A percentile compares a stretch with the other conserved stretches of the same genome.
Evolutionary conservation across 768 basidiomycete genomes (phyloP).

Genomic region (Chalciporus sphaerocephalus): DNA sequence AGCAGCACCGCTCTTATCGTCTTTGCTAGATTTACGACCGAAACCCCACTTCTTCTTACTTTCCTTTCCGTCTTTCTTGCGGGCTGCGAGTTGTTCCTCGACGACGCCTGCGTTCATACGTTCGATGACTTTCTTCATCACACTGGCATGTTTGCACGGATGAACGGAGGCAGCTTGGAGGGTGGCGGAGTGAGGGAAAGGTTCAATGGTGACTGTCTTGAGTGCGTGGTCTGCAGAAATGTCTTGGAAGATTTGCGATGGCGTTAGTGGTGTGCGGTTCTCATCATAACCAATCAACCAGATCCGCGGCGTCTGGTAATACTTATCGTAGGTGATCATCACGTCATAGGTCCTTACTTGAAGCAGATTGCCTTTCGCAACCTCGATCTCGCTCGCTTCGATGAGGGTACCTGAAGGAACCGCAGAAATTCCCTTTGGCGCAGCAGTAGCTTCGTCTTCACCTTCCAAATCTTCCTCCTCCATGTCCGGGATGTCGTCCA

Average conservation of each 20-base stretch:
- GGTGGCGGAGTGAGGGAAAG: conserved; percentile 88
- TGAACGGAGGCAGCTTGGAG: conserved; percentile 91
- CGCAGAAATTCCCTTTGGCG: conserved; percentile 40
- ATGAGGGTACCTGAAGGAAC: conserved; percentile 33
- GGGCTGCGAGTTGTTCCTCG: conserved; percentile 73
- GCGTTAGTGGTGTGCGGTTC: conserved; percentile 86
- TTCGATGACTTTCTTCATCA: conserved; percentile 99
- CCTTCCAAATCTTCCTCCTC: conserved; percentile 89
- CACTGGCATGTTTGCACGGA: conserved; percentile 96
- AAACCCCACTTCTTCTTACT: conserved; percentile 83
- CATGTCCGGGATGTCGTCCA: conserved; percentile 99
- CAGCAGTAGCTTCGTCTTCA: conserved; percentile 81
- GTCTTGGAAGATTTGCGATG: conserved; percentile 93
- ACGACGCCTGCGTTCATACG: conserved; percentile 90
- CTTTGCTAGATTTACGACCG: conserved; percentile 62
- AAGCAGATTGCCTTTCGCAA: conserved; percentile 76
- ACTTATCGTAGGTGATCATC: conserved; percentile 99
- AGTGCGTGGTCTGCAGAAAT: conserved; percentile 95
- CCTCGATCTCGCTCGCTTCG: conserved; percentile 55
- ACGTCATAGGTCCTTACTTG: conserved; percentile 99
- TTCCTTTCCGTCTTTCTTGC: conserved; percentile 46
- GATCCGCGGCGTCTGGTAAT: conserved; percentile 96
- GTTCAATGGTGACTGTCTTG: conserved; percentile 98
- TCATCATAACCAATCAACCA: conserved; percentile 99
- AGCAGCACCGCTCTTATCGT: conserved; percentile 37